Conservation (phyloP, 768 basidiomycete species). For the Mycena leptocephala region DNA sequence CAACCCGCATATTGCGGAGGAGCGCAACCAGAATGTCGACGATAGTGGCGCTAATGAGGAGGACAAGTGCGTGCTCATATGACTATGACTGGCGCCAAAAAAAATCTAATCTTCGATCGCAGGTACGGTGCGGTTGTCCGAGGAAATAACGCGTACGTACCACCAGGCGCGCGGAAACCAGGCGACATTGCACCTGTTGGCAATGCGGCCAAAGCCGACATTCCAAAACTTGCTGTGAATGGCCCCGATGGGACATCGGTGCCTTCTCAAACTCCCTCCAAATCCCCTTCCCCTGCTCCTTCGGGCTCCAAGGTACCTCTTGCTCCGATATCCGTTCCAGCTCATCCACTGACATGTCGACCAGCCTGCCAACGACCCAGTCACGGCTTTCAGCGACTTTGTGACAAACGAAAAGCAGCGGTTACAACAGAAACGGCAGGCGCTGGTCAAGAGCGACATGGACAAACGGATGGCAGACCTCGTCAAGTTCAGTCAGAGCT, state of each 20-base stretch:
- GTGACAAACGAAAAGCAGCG: constrained; percentile 94
- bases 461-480: constrained; percentile 95
- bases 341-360: constrained; percentile 19
- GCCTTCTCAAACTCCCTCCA: constrained; percentile 62
- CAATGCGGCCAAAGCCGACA: constrained; percentile 58
- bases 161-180: constrained; percentile 87
- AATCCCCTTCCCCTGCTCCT: constrained; percentile 78
- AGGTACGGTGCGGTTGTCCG: constrained; percentile 97
- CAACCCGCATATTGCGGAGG: constrained; percentile 94
- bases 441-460: constrained; percentile 92
- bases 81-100: constrained; percentile 10
- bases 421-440: constrained; percentile 92
- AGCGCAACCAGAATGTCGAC: constrained; percentile 78
- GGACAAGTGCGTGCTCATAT: constrained; percentile 82
- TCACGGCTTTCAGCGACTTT: constrained; percentile 93
- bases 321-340: not conserved
- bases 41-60: constrained; percentile 92
- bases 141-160: constrained; percentile 91
- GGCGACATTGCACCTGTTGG: constrained; percentile 47
- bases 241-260: constrained; percentile 80
- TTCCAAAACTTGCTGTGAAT: constrained; percentile 85
- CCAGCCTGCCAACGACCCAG: constrained; percentile 81
- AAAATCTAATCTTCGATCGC: constrained; percentile 42
- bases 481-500: constrained; percentile 92
- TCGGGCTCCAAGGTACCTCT: constrained; percentile 67